Percentiles rank a stretch among this genome's conserved stretches.
Evolutionary conservation across 306 rosid species (phyloP).

Genomic region (Dalbergia oliveri): DNA sequence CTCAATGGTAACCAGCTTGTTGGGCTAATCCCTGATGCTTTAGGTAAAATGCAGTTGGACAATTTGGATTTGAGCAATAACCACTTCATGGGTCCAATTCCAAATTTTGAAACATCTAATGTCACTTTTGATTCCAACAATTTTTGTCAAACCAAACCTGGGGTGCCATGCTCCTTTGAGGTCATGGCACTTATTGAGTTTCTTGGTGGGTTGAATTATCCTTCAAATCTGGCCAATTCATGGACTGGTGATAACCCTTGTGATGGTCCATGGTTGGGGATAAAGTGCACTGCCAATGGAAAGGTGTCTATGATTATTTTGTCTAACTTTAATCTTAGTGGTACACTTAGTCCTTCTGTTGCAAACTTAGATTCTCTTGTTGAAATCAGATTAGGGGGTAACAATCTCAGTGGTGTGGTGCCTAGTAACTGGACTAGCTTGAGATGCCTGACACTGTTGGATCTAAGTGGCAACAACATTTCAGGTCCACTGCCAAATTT

Average conservation of each 20-base stretch:
- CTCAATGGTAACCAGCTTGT: slow-evolving; percentile 71
- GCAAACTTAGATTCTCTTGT: slow-evolving; percentile 63
- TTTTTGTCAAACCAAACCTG: slow-evolving; percentile 60
- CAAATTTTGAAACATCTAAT: slow-evolving; percentile 58
- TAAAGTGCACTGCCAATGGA: slow-evolving; percentile 58
- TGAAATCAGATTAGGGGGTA: slow-evolving; percentile 60
- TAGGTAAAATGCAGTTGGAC: slow-evolving; percentile 59
- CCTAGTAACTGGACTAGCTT: slow-evolving; percentile 73
- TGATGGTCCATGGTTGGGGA: slow-evolving; percentile 70
- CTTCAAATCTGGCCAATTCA: slow-evolving; percentile 50
- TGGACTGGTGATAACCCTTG: slow-evolving; percentile 86
- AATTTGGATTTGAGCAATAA: slow-evolving; percentile 72
- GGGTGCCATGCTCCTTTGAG: slow-evolving; percentile 61
- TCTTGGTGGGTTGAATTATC: slow-evolving; percentile 66
- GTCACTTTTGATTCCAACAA: slow-evolving; percentile 43
- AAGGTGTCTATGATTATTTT: slow-evolving; percentile 65
- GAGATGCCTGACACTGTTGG: slow-evolving; percentile 65
- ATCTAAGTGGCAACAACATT: slow-evolving; percentile 69
- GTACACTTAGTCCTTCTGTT: slow-evolving; percentile 74
- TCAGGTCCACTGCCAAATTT: slow-evolving; percentile 69
- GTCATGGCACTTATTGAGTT: slow-evolving; percentile 74
- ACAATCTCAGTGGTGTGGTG: slow-evolving; percentile 62
- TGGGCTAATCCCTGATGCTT: slow-evolving; percentile 71
- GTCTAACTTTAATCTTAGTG: slow-evolving; percentile 63
- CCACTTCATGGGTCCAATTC: slow-evolving; percentile 76